Evolutionary conservation across 2,329 filamentous ascomycete species (phyloP).

Genomic region (Rugonectria rugulosa): DNA sequence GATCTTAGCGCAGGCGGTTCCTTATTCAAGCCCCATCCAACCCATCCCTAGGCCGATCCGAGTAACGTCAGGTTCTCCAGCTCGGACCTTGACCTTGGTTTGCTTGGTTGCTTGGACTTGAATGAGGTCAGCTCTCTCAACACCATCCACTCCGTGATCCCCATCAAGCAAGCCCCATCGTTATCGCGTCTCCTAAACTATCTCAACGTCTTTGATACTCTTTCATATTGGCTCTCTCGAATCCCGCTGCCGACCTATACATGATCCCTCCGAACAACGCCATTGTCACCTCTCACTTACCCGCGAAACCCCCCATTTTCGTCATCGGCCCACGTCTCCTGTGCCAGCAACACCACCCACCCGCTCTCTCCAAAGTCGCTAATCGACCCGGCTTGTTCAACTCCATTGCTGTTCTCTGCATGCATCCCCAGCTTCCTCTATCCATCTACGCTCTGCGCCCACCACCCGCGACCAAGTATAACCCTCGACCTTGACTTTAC

Average conservation of each 20-base stretch:
- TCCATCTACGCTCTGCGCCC: conserved; percentile 21
- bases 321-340: conserved; percentile 35
- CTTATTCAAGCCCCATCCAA: conserved; percentile 18
- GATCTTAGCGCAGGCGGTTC: conserved; percentile 27
- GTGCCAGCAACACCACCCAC: conserved; percentile 26
- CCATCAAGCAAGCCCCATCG: conserved; percentile 33
- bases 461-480: conserved; percentile 19
- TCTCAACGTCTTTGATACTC: conserved; percentile 10
- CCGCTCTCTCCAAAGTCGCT: conserved; percentile 18
- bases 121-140: conserved; percentile 37
- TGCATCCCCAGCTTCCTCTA: conserved; percentile 33
- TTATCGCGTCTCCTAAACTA: conserved; percentile 28
- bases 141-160: conserved; percentile 32
- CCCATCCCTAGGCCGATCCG: conserved; percentile 13
- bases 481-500: conserved; percentile 28
- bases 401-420: conserved; percentile 29
- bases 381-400: conserved; percentile 10
- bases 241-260: no score
- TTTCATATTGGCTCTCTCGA: conserved; percentile 17
- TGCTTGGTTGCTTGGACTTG: no score
- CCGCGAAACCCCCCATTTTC: conserved; percentile 26
- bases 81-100: conserved; percentile 3
- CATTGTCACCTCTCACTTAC: conserved; percentile 22
- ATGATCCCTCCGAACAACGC: neutral
- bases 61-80: conserved; percentile 8